phyloP scores from a whole-genome alignment of 257 asterid species.

The Nyctanthes arbortristis region DNA sequence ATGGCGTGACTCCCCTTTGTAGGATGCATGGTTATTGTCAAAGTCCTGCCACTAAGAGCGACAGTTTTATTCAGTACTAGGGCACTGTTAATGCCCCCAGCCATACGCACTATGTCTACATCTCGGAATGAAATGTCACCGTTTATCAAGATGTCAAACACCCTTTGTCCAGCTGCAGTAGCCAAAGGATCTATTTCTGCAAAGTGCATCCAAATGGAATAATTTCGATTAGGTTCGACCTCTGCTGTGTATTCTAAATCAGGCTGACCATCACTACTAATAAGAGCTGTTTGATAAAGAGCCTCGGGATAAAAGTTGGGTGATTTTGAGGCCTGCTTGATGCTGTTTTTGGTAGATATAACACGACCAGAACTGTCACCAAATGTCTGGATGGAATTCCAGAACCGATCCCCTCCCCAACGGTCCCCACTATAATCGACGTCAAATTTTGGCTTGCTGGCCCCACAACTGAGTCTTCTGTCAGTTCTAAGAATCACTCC shows the following conservation, averaged over 20 bases:
- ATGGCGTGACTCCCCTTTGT: slow-evolving; percentile 67
- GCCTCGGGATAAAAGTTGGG: slow-evolving; percentile 96
- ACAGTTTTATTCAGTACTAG: slow-evolving; percentile 77
- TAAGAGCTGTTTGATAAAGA: slow-evolving; percentile 73
- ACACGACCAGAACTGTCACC: slow-evolving; percentile 53
- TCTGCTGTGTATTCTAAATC: slow-evolving; percentile 73
- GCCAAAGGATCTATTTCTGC: slow-evolving; percentile 86
- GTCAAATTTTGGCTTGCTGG: slow-evolving; percentile 56
- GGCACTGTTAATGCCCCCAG: slow-evolving; percentile 72
- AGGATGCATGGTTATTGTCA: slow-evolving; percentile 70
- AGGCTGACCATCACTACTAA: slow-evolving; percentile 56
- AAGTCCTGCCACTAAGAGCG: slow-evolving; percentile 80
- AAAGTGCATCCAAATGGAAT: slow-evolving; percentile 92
- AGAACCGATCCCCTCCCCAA: slow-evolving; percentile 98
- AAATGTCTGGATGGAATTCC: slow-evolving; percentile 61
- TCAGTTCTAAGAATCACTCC: slow-evolving; percentile 85
- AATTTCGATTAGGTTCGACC: slow-evolving; percentile 79
- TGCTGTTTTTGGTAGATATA: slow-evolving; percentile 42
- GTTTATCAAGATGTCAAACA: slow-evolving; percentile 69
- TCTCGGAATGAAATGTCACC: slow-evolving; percentile 55
- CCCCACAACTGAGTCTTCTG: slow-evolving; percentile 73
- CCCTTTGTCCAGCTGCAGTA: slow-evolving; percentile 71
- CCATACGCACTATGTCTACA: slow-evolving; percentile 66
- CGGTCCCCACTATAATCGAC: slow-evolving; percentile 71
- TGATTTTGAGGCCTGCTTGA: slow-evolving; percentile 47